A percentile compares a stretch with the other conserved stretches of the same genome.
Evolutionary conservation across 805 yeast species (phyloP).

Genomic region (Lipomyces orientalis): DNA sequence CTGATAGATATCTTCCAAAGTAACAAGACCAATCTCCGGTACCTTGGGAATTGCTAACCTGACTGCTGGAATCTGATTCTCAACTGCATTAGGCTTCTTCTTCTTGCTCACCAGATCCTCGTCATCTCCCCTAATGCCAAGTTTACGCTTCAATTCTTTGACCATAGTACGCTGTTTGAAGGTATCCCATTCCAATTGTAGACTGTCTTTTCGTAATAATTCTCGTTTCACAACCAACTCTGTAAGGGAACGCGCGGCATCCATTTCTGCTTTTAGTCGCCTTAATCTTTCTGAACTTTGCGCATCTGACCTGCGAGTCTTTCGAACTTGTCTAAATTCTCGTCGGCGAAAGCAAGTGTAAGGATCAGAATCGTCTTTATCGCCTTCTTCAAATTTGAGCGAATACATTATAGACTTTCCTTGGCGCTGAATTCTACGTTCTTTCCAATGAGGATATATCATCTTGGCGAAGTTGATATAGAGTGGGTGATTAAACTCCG

Average conservation of each 20-base stretch:
- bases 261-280: conserved; percentile 73
- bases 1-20: conserved; percentile 73
- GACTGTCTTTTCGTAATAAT: conserved; percentile 61
- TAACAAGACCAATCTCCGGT: conserved; percentile 88
- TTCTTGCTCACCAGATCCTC: conserved; percentile 80
- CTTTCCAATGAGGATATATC: conserved; percentile 82
- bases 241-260: conserved; percentile 72
- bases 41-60: conserved; percentile 69
- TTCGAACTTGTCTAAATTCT: conserved; percentile 92
- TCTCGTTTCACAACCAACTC: conserved; percentile 78
- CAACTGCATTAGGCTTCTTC: conserved; percentile 46
- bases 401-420: conserved; percentile 78
- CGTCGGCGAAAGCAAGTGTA: conserved; percentile 94
- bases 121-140: conserved; percentile 82
- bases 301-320: conserved; percentile 92
- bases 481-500: conserved; percentile 19
- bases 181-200: conserved; percentile 66
- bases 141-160: conserved; percentile 73
- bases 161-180: conserved; percentile 76
- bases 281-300: conserved; percentile 86
- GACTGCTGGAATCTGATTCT: conserved; percentile 24
- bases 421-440: conserved; percentile 67
- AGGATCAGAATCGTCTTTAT: conserved; percentile 92
- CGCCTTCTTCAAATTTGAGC: conserved; percentile 85
- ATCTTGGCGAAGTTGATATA: conserved; percentile 59